Base-by-base conservation (phyloP, 345 rosid species). In the Geranium brycei region DNA sequence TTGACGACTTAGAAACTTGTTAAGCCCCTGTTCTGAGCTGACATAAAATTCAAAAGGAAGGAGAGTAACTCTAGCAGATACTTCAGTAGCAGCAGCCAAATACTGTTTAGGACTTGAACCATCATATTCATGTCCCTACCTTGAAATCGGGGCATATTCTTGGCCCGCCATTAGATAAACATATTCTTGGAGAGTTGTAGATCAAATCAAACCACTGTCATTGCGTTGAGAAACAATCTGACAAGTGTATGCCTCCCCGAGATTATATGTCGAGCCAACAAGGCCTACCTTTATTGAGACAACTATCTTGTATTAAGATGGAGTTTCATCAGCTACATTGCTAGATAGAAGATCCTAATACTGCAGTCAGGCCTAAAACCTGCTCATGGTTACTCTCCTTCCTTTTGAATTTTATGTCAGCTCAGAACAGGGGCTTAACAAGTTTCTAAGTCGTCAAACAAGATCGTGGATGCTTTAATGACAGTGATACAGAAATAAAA, bases 381-480 rank as follows among this genome's bases (percentile, higher is more conserved):
- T 7, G 10, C 41, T 35, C 41, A 7, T 7, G 41, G 41, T n/a
- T n/a, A n/a, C n/a, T n/a, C n/a, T n/a, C n/a, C n/a, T n/a, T n/a
- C n/a, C n/a, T n/a, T n/a, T n/a, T n/a, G n/a, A n/a, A n/a, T n/a
- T n/a, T n/a, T 23, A 35, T 3, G 41, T 4, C 41, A 35, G 5
- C 75, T 73, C 75, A 69, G 95, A 85, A 72, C 77, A 83, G 67
- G 95, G 95, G 72, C 74, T 87, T 62, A 85, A 83, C n/a, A n/a
- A n/a, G n/a, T n/a, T n/a, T n/a, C n/a, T n/a, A n/a, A n/a, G n/a
- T n/a, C n/a, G n/a, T n/a, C n/a, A n/a, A n/a, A n/a, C n/a, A n/a
- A n/a, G n/a, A n/a, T n/a, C n/a, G n/a, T n/a, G 41, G 41, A 35
- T 35, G 10, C 41, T 35, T 66, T 63, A 72, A 79, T 66, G 81